Percentiles rank a stretch among this genome's conserved stretches.
Conservation (phyloP, 176 grass and related monocot genomes). For the Leersia perrieri region DNA sequence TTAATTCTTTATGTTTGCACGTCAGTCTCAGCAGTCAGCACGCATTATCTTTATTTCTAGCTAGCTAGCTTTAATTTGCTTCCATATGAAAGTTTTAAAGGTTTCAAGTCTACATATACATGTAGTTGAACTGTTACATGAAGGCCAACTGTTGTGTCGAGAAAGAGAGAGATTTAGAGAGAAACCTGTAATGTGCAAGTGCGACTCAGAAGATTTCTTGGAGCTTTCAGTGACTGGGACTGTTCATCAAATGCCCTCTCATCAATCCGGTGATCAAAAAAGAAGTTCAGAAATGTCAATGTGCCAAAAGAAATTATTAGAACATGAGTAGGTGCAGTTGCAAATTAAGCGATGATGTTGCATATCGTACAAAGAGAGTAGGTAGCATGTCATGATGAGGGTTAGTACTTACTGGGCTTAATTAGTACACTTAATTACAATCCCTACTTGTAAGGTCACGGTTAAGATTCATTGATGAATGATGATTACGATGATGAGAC, state of each 20-base stretch:
- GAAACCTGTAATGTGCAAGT: background rate
- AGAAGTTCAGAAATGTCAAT: conserved; percentile 3
- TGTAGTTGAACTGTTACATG: conserved; percentile 11
- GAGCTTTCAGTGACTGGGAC: conserved; percentile 36
- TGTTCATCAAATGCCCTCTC: conserved; percentile 30
- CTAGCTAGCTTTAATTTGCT: background rate
- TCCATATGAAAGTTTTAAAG: conserved; percentile 16
- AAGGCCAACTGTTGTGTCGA: background rate
- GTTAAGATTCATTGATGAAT: conserved; percentile 20
- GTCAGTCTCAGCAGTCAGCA: background rate
- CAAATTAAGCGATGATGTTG: background rate
- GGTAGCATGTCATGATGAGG: conserved; percentile 33
- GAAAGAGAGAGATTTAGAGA: background rate
- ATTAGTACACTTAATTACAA: background rate
- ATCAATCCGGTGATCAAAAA: background rate
- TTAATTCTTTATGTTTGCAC: background rate
- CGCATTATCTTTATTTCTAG: background rate
- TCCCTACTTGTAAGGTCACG: background rate
- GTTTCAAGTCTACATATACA: conserved; percentile 24
- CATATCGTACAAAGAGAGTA: background rate
- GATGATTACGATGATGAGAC: conserved; percentile 10
- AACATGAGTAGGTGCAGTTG: background rate
- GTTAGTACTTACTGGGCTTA: background rate
- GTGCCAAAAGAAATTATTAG: background rate
- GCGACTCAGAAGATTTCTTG: background rate